Percentiles rank a stretch among this genome's conserved stretches.
These are phyloP conservation scores for Aspergillus sp. DNA, from an alignment of 2,329 filamentous ascomycete genomes.

Conservation along the genomic window DNA sequence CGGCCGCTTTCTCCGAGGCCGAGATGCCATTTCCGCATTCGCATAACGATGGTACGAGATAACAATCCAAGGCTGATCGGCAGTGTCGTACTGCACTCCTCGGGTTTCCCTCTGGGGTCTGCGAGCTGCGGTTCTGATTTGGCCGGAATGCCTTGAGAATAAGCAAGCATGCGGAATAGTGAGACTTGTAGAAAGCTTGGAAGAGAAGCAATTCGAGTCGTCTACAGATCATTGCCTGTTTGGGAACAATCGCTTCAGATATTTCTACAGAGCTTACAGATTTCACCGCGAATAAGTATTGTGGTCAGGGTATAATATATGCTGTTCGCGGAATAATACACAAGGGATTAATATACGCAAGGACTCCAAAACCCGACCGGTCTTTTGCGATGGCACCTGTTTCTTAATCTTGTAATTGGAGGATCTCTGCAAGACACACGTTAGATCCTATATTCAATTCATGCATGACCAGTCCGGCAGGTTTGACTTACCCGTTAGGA, in stretches of 20 bases:
- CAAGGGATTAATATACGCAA: not conserved
- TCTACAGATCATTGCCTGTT: slow-evolving; percentile 2
- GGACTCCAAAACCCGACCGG: not conserved
- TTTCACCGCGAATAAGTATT: too few species aligned
- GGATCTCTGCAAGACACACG: slow-evolving; percentile 27
- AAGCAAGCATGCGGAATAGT: not conserved
- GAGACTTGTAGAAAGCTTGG: not conserved
- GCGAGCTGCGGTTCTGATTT: not conserved
- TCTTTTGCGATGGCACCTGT: not conserved
- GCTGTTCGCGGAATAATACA: not conserved
- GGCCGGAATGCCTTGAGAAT: not conserved
- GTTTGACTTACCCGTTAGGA: slow-evolving; percentile 59
- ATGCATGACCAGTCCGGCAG: not conserved
- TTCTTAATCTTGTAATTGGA: slow-evolving; percentile 37
- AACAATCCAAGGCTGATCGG: not conserved
- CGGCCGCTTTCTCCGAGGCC: slow-evolving; percentile 4
- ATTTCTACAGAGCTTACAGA: not conserved
- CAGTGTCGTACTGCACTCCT: not conserved
- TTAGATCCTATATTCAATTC: not conserved
- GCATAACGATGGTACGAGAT: not conserved
- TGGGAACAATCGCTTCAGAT: not conserved
- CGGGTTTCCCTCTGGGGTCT: too few species aligned
- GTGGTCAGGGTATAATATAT: slow-evolving; percentile 4
- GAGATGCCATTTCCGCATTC: not conserved
- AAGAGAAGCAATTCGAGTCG: not conserved